Evolutionary conservation across 2,329 filamentous ascomycete species (phyloP), one percentile per base, ranked within the genome.

Genomic region (Colletotrichum sp.): DNA sequence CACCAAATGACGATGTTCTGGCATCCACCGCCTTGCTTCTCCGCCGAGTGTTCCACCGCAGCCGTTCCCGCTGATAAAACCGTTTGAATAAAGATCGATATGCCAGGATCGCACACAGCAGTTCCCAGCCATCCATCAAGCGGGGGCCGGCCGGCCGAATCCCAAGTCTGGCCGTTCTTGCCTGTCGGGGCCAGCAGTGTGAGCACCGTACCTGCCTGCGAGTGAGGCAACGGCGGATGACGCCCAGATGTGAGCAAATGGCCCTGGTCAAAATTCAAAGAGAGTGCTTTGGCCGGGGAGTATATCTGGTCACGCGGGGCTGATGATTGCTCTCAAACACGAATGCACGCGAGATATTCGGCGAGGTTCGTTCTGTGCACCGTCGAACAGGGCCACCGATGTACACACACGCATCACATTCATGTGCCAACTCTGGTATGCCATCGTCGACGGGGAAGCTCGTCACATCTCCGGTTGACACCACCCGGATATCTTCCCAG

Each of bases 1-100:
- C 26, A 48, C 48, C 18, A 13, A 30, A 71, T 55, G 62, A 63
- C 52, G 24, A 71, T 62, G 22, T 22, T 55, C 36, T 16, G 60
- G 15, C 22, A 39, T 30, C 4, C 52, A 15, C 48, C 30, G 48
- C 57, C 36, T n/a, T 34, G 30, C 36, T 70, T 68, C 69, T 48
- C 55, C 44, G 63, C 57, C 39, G 6, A 22, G 22, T 34, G 69
- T 64, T 68, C 63, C 57, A 68, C 68, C 18, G 28, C 24, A 75
- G 32, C 36, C 62, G 62, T 68, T 75, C 32, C 63, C 69, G 69
- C 69, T 59, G 69, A 44, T 57, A 48, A 63, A 75, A 22, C 39
- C 18, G 55, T 68, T 68, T 24, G 63, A 67, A 72, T 24, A 68
- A 72, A 72, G 69, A 72, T 68, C 39, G n/a, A 75, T 67, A 30